Evolutionary conservation across 306 rosid genomes (phyloP).

Genomic region (Sicyos baderoa): DNA sequence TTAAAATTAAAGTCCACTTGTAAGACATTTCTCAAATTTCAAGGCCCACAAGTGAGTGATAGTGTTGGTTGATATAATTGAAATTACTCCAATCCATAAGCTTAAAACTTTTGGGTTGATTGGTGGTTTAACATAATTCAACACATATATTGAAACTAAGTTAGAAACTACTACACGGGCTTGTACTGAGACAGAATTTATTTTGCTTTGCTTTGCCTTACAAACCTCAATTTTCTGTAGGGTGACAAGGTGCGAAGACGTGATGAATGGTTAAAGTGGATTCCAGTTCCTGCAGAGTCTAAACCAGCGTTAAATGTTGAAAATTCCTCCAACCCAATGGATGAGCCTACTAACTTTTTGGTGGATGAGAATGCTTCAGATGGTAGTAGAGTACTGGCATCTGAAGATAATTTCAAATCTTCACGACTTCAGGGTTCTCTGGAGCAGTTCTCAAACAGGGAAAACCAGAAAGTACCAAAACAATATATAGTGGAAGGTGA

Average conservation of each 20-base stretch:
- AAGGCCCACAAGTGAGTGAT: too few relatives aligned
- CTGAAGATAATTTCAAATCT: constrained; percentile 30
- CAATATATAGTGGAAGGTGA: constrained; percentile 22
- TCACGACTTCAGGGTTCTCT: constrained; percentile 11
- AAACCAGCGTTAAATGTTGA: constrained; percentile 30
- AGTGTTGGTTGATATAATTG: too few relatives aligned
- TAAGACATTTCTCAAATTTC: too few relatives aligned
- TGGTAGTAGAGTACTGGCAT: constrained; percentile 29
- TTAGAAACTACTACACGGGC: neutral
- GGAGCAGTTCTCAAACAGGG: constrained; percentile 27
- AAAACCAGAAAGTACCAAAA: constrained; percentile 20
- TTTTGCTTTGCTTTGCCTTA: too few relatives aligned
- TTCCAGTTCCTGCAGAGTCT: constrained; percentile 40
- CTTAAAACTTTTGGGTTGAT: too few relatives aligned
- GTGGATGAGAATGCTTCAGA: constrained; percentile 28
- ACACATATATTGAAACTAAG: constrained; percentile 3
- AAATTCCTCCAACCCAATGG: constrained; percentile 30
- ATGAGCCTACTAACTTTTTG: constrained; percentile 26
- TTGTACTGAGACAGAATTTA: neutral
- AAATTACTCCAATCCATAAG: too few relatives aligned
- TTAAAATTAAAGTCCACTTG: too few relatives aligned
- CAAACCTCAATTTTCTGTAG: constrained; percentile 27
- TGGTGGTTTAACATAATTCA: too few relatives aligned
- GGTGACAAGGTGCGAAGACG: constrained; percentile 67
- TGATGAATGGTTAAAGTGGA: constrained; percentile 73